phyloP scores from a whole-genome alignment of 2,329 filamentous ascomycete genomes.

The Pyrenochaeta sp. region DNA sequence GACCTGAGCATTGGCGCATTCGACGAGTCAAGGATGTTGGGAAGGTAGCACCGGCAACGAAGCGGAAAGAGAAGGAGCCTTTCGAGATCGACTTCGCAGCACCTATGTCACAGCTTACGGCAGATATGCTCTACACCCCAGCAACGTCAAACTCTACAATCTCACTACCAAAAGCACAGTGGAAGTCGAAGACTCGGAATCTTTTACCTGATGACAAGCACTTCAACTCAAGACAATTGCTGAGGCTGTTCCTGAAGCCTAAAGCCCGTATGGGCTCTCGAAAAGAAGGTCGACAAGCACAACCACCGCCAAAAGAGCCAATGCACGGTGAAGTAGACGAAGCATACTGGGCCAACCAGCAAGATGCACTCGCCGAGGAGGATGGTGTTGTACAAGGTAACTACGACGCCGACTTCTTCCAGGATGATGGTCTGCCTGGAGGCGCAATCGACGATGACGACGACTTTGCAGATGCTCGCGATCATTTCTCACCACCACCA shows the following conservation, averaged over 20 bases:
- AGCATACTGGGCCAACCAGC: slow-evolving; percentile 84
- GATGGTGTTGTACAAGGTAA: slow-evolving; percentile 73
- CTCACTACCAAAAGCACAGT: slow-evolving; percentile 89
- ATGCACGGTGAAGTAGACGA: slow-evolving; percentile 87
- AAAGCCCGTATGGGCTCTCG: slow-evolving; percentile 82
- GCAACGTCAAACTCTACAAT: slow-evolving; percentile 83
- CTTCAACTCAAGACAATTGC: slow-evolving; percentile 91
- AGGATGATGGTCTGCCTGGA: slow-evolving; percentile 78
- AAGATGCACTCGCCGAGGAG: slow-evolving; percentile 54
- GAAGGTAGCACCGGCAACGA: slow-evolving; percentile 68
- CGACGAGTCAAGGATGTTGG: slow-evolving; percentile 81
- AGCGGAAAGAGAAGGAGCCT: slow-evolving; percentile 92
- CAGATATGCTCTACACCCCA: slow-evolving; percentile 81
- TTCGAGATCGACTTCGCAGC: slow-evolving; percentile 93
- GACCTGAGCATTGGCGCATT: slow-evolving; percentile 98
- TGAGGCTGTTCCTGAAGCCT: slow-evolving; percentile 93
- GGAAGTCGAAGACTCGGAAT: slow-evolving; percentile 93
- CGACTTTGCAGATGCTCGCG: slow-evolving; percentile 79
- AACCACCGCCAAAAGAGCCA: slow-evolving; percentile 55
- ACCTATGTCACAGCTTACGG: slow-evolving; percentile 74
- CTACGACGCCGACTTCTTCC: slow-evolving; percentile 98
- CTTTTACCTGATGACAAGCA: slow-evolving; percentile 97
- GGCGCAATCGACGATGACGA: slow-evolving; percentile 71
- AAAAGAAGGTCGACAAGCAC: slow-evolving; percentile 52
- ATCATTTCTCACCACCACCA: slow-evolving; percentile 76